These are phyloP conservation scores for Oxalis stricta DNA, from an alignment of 441 rosid genomes.

Conservation along the genomic window DNA sequence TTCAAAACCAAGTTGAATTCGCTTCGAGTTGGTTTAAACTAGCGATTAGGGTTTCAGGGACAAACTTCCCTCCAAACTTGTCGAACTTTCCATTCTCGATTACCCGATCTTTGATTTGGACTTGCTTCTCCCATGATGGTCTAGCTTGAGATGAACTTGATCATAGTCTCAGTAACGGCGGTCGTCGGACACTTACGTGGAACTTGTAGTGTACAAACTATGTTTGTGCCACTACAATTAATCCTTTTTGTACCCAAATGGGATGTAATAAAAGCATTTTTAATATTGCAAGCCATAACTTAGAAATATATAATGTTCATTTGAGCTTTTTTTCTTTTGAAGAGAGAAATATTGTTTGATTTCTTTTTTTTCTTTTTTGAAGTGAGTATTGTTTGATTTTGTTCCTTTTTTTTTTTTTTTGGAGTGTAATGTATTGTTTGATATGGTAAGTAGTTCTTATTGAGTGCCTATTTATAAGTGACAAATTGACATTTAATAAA, in stretches of 20 bases:
- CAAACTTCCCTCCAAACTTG: slow-evolving; percentile 64
- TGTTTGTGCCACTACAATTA: background rate
- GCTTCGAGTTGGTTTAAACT: slow-evolving; percentile 41
- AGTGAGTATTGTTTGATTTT: too few species aligned
- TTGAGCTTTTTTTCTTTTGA: too few species aligned
- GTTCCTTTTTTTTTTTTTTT: too few species aligned
- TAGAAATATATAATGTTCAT: too few species aligned
- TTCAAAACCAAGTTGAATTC: slow-evolving; percentile 30
- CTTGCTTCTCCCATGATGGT: background rate
- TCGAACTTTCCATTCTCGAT: slow-evolving; percentile 35
- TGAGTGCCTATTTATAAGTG: too few species aligned
- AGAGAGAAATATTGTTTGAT: background rate
- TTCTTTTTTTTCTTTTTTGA: too few species aligned
- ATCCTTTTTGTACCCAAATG: background rate
- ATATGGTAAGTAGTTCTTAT: too few species aligned
- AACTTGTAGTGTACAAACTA: background rate
- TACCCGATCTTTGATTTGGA: background rate
- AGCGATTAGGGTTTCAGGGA: slow-evolving; percentile 52
- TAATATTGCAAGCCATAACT: slow-evolving; percentile 1
- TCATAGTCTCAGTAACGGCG: background rate
- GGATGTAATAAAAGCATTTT: background rate
- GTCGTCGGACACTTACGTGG: background rate
- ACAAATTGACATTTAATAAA: too few species aligned
- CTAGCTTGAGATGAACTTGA: background rate
- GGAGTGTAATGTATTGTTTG: too few species aligned